Conservation (phyloP, 345 rosid genomes). For the Iberis pinnata region DNA sequence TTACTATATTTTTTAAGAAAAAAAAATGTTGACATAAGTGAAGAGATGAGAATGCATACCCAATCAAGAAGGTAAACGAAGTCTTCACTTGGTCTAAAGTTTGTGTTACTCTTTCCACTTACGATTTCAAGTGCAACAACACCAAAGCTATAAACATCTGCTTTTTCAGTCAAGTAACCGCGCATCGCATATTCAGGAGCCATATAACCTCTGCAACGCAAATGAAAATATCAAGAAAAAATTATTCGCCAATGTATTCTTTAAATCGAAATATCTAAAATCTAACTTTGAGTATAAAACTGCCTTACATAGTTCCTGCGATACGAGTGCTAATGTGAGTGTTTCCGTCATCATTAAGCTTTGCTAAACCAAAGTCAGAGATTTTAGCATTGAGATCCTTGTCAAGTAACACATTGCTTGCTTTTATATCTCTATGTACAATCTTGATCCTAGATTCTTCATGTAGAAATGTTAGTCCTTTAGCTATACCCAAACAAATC, state of each 20-base stretch:
- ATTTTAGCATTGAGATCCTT: slow-evolving; percentile 76
- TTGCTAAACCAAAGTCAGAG: slow-evolving; percentile 90
- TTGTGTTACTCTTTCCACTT: slow-evolving; percentile 73
- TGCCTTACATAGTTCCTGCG: slow-evolving; percentile 81
- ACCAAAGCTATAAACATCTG: slow-evolving; percentile 37
- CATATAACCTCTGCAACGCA: slow-evolving; percentile 39
- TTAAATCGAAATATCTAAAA: too few species aligned
- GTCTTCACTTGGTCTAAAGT: slow-evolving; percentile 66
- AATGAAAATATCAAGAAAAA: slow-evolving; percentile 5
- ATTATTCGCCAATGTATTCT: too few species aligned
- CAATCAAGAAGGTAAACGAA: slow-evolving; percentile 77
- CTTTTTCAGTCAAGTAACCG: slow-evolving; percentile 65
- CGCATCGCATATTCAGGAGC: slow-evolving; percentile 79
- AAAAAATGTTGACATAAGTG: too few species aligned
- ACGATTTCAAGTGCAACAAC: slow-evolving; percentile 34
- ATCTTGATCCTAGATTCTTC: slow-evolving; percentile 78
- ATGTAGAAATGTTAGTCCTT: slow-evolving; percentile 73
- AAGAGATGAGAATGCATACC: slow-evolving; percentile 34
- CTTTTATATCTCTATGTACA: slow-evolving; percentile 91
- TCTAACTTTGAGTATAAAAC: neutral
- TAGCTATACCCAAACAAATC: slow-evolving; percentile 65
- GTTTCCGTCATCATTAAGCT: slow-evolving; percentile 69
- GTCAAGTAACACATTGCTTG: slow-evolving; percentile 82
- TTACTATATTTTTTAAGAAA: too few species aligned
- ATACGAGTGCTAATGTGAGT: slow-evolving; percentile 82